A percentile compares a stretch with the other conserved stretches of the same genome.
Conservation (phyloP, 208 protist species). For the Tetramitus jugosus region DNA sequence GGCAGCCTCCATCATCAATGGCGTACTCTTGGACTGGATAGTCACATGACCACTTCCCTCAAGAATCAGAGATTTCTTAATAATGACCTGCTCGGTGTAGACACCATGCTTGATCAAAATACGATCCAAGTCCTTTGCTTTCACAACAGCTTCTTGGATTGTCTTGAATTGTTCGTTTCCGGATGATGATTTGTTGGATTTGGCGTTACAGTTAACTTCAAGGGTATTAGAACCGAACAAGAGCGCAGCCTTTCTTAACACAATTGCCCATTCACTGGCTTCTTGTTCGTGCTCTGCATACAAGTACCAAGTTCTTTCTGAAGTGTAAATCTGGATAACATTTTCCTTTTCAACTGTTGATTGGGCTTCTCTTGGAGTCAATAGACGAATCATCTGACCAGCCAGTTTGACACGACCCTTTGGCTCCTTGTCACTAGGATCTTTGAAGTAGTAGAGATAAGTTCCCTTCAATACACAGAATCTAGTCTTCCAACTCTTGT, state of each 20-base stretch:
- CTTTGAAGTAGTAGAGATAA: neutral
- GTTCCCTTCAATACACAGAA: neutral
- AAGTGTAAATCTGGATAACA: neutral
- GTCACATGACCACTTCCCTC: neutral
- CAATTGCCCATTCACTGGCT: constrained; percentile 2
- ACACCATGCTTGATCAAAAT: neutral
- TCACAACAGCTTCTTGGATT: neutral
- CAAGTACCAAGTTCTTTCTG: neutral
- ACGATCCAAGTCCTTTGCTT: neutral
- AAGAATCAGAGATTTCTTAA: neutral
- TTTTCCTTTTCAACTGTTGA: neutral
- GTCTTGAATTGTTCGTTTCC: neutral
- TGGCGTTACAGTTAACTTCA: neutral
- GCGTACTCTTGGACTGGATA: no score
- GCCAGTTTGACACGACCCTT: neutral
- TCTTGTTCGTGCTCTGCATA: neutral
- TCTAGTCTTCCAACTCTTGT: neutral
- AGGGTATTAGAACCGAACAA: neutral
- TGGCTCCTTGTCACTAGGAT: neutral
- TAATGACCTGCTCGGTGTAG: neutral
- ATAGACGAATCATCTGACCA: neutral
- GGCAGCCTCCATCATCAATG: neutral
- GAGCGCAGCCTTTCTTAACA: constrained; percentile 7
- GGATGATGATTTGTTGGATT: no score
- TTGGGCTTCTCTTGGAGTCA: neutral